phyloP scores from a whole-genome alignment of 2,329 filamentous ascomycete genomes.

The Laburnicola sp. region DNA sequence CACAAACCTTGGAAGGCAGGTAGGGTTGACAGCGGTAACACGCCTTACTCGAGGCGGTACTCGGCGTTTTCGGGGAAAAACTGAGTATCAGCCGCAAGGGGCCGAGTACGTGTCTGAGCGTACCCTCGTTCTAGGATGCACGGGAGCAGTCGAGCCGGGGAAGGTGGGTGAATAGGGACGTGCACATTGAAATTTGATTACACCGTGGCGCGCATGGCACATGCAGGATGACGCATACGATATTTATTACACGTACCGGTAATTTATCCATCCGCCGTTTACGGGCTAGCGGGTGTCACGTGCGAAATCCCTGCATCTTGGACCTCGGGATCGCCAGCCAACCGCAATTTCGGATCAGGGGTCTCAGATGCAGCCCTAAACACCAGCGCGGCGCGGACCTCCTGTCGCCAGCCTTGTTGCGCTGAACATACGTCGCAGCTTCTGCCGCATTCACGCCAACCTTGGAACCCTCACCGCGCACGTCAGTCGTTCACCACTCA shows the following conservation, averaged over 20 bases:
- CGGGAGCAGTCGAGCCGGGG: background rate
- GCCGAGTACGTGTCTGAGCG: slow-evolving; percentile 6
- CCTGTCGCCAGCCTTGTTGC: background rate
- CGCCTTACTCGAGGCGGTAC: slow-evolving; percentile 6
- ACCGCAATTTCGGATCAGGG: slow-evolving; percentile 6
- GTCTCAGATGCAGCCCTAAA: slow-evolving; percentile 8
- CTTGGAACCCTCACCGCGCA: background rate
- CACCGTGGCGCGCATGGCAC: background rate
- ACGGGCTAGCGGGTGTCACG: background rate
- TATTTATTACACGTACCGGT: background rate
- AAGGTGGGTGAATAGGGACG: background rate
- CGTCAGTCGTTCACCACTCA: background rate
- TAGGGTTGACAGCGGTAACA: background rate
- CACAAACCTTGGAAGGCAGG: slow-evolving; percentile 1
- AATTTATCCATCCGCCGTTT: background rate
- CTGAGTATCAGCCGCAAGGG: too few relatives aligned
- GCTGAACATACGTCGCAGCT: background rate
- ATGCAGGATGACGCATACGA: background rate
- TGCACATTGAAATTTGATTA: background rate
- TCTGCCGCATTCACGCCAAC: background rate
- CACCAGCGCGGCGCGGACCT: background rate
- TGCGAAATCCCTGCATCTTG: background rate
- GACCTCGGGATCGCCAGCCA: background rate
- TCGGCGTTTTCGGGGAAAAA: slow-evolving; percentile 3
- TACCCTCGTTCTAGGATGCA: slow-evolving; percentile 2